Evolutionary conservation across 495 filamentous ascomycete genomes (phyloP), one percentile per base, ranked within the genome.

Genomic region (Penicillium longicatenatum): DNA sequence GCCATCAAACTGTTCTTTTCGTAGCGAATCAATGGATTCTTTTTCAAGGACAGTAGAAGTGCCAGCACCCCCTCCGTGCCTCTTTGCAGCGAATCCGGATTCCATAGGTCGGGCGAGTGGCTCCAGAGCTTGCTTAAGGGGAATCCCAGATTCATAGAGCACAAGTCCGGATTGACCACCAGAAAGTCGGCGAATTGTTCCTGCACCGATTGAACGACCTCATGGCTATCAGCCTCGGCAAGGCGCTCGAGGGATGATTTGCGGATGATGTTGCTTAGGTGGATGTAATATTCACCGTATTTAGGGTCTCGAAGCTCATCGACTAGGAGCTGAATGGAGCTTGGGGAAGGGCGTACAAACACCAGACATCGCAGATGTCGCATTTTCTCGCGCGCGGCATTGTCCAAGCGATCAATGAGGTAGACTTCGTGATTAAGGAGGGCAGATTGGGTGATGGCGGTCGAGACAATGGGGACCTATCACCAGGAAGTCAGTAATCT

Each of bases 371-470:
- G 86, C 41, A 98, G 79, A 77, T 98, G 94, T 69, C 94, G 88
- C 94, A 98, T 98, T 80, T 95, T 96, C 76, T 98, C 95, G 44
- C 94, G 85, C 58, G 90, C 86, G 50, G 80, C 75, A 68, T 97
- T 98, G 68, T 97, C 94, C 43, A 98, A 74, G 52, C 95, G 91
- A 72, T 98, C 94, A 53, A 93, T 97, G 52, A 98, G 91, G 74
- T 96, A 98, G 59, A 98, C 90, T 75, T 97, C 92, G 69, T 98
- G 92, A 69, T 91, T 96, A 56, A 98, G 86, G n/a, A 98, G 82
- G 37, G 91, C 84, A 42, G 94, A 98, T 67, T 98, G 95, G 0
- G 95, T 97, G 57, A 94, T 93, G 55, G 94, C 92, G 17, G 92
- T 93, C 21, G 95, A 98, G 31, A 96, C 83, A 62, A 97, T 94